phyloP scores from a whole-genome alignment of 1,284 basidiomycete genomes.

The Earliella scabrosa region DNA sequence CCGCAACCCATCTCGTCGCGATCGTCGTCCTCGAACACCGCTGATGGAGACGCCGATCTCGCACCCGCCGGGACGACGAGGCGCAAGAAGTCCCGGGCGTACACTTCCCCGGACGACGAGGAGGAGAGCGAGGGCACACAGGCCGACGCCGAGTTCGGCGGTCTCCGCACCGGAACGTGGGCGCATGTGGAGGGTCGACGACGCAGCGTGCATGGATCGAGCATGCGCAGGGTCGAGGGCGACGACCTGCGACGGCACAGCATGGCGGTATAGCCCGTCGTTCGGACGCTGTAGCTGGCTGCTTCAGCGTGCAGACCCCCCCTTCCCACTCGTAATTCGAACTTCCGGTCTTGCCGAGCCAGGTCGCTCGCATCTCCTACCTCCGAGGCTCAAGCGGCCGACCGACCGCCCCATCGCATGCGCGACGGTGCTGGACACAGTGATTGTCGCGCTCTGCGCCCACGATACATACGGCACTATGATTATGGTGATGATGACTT shows the following conservation, averaged over 20 bases:
- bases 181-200: slow-evolving; percentile 63
- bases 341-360: not conserved
- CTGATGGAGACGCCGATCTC: slow-evolving; percentile 19
- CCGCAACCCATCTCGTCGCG: slow-evolving; percentile 20
- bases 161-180: slow-evolving; percentile 43
- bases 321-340: too few relatives aligned
- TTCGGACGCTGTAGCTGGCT: not conserved
- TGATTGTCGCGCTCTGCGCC: slow-evolving; percentile 11
- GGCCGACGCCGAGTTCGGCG: slow-evolving; percentile 66
- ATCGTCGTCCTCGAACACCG: slow-evolving; percentile 25
- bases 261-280: slow-evolving; percentile 37
- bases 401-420: not conserved
- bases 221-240: slow-evolving; percentile 32
- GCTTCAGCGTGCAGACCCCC: not conserved
- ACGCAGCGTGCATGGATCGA: slow-evolving; percentile 40
- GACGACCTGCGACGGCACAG: slow-evolving; percentile 44
- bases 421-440: slow-evolving; percentile 10
- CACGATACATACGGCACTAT: slow-evolving; percentile 7
- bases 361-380: not conserved
- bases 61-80: slow-evolving; percentile 37
- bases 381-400: not conserved
- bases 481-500: slow-evolving; percentile 23
- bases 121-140: slow-evolving; percentile 65
- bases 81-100: slow-evolving; percentile 56
- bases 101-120: slow-evolving; percentile 51